Percentiles rank a stretch among this genome's conserved stretches.
phyloP scores from a whole-genome alignment of 352 stramenopile species.

The Phytophthora pinifolia region DNA sequence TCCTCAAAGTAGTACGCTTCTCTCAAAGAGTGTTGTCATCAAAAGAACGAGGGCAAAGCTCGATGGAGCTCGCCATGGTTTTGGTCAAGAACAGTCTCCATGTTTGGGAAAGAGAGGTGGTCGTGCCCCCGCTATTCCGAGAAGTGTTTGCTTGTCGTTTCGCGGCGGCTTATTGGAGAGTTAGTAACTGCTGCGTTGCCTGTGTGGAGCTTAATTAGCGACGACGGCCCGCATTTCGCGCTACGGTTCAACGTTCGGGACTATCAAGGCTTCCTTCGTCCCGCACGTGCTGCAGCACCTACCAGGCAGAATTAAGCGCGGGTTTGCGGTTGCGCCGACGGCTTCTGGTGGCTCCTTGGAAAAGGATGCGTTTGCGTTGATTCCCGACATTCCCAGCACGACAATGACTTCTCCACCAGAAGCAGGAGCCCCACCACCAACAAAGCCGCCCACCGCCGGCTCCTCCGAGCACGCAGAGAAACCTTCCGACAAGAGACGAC shows the following conservation, averaged over 20 bases:
- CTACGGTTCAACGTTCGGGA: slow-evolving; percentile 23
- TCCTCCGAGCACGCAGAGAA: slow-evolving; percentile 8
- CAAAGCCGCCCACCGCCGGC: neutral
- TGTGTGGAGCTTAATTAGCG: slow-evolving; percentile 13
- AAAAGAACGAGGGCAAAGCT: too few relatives aligned
- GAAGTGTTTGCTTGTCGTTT: slow-evolving; percentile 14
- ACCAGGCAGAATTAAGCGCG: slow-evolving; percentile 38
- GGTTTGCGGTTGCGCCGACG: slow-evolving; percentile 33
- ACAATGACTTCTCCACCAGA: slow-evolving; percentile 34
- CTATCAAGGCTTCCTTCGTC: slow-evolving; percentile 15
- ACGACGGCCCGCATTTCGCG: slow-evolving; percentile 22
- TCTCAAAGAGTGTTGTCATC: too few relatives aligned
- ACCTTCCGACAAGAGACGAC: slow-evolving; percentile 22
- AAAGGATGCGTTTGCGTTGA: slow-evolving; percentile 41
- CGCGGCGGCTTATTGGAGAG: slow-evolving; percentile 1
- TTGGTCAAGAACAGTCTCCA: slow-evolving; percentile 3
- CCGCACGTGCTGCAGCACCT: slow-evolving; percentile 17
- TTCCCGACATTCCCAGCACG: slow-evolving; percentile 30
- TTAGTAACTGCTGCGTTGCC: too few relatives aligned
- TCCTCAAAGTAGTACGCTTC: too few relatives aligned
- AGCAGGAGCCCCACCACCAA: slow-evolving; percentile 19
- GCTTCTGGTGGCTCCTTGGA: slow-evolving; percentile 37
- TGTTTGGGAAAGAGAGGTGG: neutral
- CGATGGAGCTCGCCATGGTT: neutral
- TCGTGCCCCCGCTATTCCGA: slow-evolving; percentile 16